Percentiles rank a stretch among this genome's conserved stretches.
These are phyloP conservation scores for Neurospora sp. DNA, from an alignment of 495 filamentous ascomycete species.

Conservation along the genomic window DNA sequence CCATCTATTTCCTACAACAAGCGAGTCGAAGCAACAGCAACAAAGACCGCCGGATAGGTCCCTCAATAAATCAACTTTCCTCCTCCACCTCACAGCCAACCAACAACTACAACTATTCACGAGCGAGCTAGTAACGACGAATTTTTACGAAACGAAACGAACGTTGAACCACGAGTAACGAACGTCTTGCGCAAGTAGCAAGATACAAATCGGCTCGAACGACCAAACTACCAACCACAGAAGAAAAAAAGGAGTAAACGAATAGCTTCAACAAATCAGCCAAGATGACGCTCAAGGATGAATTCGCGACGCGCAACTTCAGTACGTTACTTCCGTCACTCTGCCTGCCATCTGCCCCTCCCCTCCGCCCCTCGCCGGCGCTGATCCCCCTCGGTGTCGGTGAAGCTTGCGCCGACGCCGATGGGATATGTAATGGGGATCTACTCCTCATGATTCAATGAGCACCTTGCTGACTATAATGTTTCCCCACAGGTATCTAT, in stretches of 20 bases:
- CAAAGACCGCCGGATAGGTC: not conserved
- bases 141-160: not conserved
- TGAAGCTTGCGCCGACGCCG: not conserved
- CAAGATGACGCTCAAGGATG: constrained; percentile 50
- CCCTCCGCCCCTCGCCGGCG: not conserved
- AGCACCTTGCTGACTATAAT: constrained; percentile 21
- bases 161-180: not conserved
- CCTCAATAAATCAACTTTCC: not conserved
- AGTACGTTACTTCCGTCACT: constrained; percentile 39
- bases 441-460: not conserved
- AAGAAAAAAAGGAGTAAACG: not conserved
- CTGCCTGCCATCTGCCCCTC: not conserved
- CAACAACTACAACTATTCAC: not conserved
- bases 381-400: not conserved
- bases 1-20: not conserved
- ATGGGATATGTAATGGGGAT: not conserved
- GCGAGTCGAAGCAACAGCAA: not conserved
- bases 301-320: constrained; percentile 95
- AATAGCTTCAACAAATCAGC: constrained; percentile 2
- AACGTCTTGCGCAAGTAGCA: not conserved
- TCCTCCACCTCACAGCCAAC: not conserved
- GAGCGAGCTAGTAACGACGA: not conserved
- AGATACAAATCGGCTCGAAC: not conserved
- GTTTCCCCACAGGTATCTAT: constrained; percentile 71
- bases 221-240: not conserved